Conservation (phyloP, 106 monocot species). For the Dendrobium huoshanense region DNA sequence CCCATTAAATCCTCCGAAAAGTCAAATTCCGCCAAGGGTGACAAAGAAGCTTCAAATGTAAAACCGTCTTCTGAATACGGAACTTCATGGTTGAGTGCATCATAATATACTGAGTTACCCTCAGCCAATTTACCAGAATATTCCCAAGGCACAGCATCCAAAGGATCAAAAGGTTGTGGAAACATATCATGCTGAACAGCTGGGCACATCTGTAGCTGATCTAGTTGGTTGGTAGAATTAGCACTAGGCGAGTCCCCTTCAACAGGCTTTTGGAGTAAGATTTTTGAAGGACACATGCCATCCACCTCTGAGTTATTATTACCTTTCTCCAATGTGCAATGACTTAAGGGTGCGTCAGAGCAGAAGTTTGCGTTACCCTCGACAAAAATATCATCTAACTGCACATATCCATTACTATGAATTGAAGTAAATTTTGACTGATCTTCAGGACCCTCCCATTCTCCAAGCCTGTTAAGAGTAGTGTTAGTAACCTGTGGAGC, state of each 20-base stretch:
- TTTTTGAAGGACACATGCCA: neutral
- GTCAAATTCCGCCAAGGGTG: neutral
- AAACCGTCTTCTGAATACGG: neutral
- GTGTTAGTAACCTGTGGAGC: neutral
- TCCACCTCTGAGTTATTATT: neutral
- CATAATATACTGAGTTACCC: slow-evolving; percentile 2
- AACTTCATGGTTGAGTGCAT: slow-evolving; percentile 1
- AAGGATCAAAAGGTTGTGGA: neutral
- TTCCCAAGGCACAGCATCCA: neutral
- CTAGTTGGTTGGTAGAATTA: neutral
- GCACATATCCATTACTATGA: neutral
- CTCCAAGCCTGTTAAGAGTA: neutral
- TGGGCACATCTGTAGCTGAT: neutral
- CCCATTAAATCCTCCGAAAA: neutral
- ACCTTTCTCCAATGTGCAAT: neutral
- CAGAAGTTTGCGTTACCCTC: neutral
- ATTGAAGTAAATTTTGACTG: neutral
- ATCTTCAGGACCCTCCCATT: neutral
- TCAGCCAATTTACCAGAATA: neutral
- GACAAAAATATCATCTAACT: neutral
- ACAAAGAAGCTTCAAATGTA: neutral
- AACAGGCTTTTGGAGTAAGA: neutral
- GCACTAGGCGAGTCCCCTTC: neutral
- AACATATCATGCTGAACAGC: neutral
- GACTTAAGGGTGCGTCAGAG: neutral